A percentile compares a stretch with the other conserved stretches of the same genome.
Conservation (phyloP, 495 filamentous ascomycete species). For the Daldinia loculata region DNA sequence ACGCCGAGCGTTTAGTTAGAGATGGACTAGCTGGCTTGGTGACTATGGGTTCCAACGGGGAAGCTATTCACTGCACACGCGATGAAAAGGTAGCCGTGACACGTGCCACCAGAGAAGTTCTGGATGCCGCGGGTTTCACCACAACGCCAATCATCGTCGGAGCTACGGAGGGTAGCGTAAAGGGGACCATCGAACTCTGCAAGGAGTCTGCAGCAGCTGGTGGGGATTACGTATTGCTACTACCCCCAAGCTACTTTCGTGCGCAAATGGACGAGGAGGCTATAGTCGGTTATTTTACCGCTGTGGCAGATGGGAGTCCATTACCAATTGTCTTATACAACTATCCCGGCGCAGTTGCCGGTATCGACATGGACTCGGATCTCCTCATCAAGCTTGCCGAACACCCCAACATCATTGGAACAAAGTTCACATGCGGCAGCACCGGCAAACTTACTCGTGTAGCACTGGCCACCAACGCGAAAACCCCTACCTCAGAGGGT, state of each 20-base stretch:
- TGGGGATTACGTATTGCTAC: constrained; percentile 79
- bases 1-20: constrained; percentile 81
- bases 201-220: constrained; percentile 73
- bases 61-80: constrained; percentile 82
- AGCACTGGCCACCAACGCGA: constrained; percentile 77
- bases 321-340: constrained; percentile 88
- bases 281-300: constrained; percentile 77
- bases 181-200: constrained; percentile 77
- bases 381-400: constrained; percentile 81
- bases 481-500: constrained; percentile 69
- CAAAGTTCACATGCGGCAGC: constrained; percentile 92
- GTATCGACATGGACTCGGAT: constrained; percentile 92
- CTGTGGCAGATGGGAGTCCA: constrained; percentile 77
- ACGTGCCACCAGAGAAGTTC: constrained; percentile 78
- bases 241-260: constrained; percentile 87
- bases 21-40: constrained; percentile 84
- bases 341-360: constrained; percentile 89
- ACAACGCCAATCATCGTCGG: constrained; percentile 83
- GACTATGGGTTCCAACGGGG: constrained; percentile 90
- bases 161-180: constrained; percentile 78
- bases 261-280: constrained; percentile 78
- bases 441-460: constrained; percentile 89
- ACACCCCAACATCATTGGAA: constrained; percentile 85
- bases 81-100: constrained; percentile 81
- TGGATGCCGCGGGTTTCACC: constrained; percentile 80